Base-by-base conservation (phyloP, 2,329 filamentous ascomycete genomes). In the Botrytis deweyae region DNA sequence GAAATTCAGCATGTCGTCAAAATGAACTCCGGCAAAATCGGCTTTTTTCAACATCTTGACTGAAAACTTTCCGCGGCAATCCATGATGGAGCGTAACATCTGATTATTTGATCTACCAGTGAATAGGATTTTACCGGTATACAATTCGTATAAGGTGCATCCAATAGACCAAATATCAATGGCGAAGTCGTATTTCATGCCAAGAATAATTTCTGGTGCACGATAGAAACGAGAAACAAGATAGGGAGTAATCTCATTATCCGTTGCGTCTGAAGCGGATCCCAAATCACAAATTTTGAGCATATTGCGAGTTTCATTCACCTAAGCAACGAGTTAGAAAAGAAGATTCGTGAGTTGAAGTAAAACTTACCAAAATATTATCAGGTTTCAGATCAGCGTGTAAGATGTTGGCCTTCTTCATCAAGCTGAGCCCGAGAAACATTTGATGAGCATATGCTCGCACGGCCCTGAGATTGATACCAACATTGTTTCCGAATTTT, bases 111-210 rank as follows among this genome's bases (percentile, higher is more conserved):
- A 96, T 77, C 93, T 90, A 74, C 96, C 96, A 1, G 94, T 94
- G 82, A 99, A 99, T 46, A 99, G 87, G 74, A 99, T 98, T 82
- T 98, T 97, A 80, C 96, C 96, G 0, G 96, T 98, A 85, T 97
- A 98, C 59, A 99, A 87, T 84, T 99, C 96, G 82, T 97, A 99
- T 44, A 98, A 87, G 0, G 96, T 99, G 84, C 96, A 99, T 55
- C 96, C 97, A 77, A 98, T 94, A 12, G 95, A 97, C 96, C 96
- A 99, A 87, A 97, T 93, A 82, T 99, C 96, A 77, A 98, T 93
- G 12, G 92, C 92, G 81, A 95, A 97, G 81, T 97, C 94, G 82
- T 97, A 97, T 16, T 93, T 92, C 85, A 98, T 95, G n/a, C 96
- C 96, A 5, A 99, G 88, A 75, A 99, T 97, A 81, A 99, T 94